Conservation (phyloP, 306 rosid species). For the Alnus glutinosa region DNA sequence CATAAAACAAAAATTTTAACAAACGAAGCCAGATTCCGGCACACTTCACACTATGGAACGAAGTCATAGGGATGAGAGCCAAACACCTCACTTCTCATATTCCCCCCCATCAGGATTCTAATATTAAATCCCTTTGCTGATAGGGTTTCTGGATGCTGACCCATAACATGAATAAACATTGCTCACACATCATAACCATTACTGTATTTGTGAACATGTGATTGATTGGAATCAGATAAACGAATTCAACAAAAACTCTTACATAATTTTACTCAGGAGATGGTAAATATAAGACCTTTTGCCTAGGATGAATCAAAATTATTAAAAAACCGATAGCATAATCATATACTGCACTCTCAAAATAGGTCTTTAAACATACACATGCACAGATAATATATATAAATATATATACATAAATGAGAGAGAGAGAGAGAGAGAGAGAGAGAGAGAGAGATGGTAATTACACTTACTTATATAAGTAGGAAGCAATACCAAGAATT, state of each 20-base stretch:
- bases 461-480: constrained; percentile 84
- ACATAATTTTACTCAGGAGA: not conserved
- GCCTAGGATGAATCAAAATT: not conserved
- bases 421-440: constrained; percentile 2
- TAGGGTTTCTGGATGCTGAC: not conserved
- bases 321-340: constrained; percentile 5
- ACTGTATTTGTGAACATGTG: not conserved
- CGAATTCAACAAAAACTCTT: not conserved
- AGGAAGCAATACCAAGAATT: constrained; percentile 68
- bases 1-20: too few species aligned
- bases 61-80: not conserved
- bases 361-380: not conserved
- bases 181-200: not conserved
- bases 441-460: constrained; percentile 20
- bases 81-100: not conserved
- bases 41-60: too few species aligned
- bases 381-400: too few species aligned
- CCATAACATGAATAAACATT: not conserved
- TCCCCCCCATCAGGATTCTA: not conserved
- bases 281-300: not conserved
- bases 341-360: constrained; percentile 4
- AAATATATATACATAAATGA: not conserved
- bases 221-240: not conserved
- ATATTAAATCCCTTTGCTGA: not conserved
- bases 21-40: too few species aligned